phyloP scores from a whole-genome alignment of 768 basidiomycete genomes.

The Lentinula detonsa region DNA sequence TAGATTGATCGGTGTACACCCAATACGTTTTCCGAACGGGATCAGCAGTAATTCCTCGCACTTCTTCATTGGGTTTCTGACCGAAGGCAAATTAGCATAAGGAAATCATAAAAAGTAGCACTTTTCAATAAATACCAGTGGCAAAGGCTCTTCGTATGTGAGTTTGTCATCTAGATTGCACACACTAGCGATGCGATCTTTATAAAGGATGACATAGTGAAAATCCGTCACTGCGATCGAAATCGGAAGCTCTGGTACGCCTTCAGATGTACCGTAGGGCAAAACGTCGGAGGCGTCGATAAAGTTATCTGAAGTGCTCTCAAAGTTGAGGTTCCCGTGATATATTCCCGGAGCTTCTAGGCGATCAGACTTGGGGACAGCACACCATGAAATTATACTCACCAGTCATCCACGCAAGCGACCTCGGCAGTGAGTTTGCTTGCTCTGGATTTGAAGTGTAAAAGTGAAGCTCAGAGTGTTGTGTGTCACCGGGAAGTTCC shows the following conservation, averaged over 20 bases:
- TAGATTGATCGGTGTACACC: constrained; percentile 84
- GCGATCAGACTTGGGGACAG: background rate
- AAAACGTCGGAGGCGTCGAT: constrained; percentile 75
- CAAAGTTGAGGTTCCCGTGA: constrained; percentile 72
- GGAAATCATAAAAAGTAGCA: background rate
- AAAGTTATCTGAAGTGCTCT: constrained; percentile 62
- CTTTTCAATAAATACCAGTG: constrained; percentile 45
- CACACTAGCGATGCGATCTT: constrained; percentile 69
- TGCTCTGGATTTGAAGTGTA: constrained; percentile 69
- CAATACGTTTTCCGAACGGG: constrained; percentile 88
- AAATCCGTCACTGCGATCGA: constrained; percentile 87
- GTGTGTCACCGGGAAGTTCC: constrained; percentile 78
- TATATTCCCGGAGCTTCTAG: constrained; percentile 78
- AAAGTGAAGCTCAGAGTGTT: constrained; percentile 76
- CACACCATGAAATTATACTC: constrained; percentile 12
- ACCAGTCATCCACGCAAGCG: constrained; percentile 93
- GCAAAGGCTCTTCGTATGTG: constrained; percentile 78
- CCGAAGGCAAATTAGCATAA: background rate
- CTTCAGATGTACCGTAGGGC: constrained; percentile 56
- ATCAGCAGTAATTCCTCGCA: constrained; percentile 76
- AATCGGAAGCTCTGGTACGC: constrained; percentile 46
- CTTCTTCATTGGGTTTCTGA: constrained; percentile 71
- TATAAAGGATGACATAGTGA: constrained; percentile 85
- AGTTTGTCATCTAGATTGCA: constrained; percentile 76
- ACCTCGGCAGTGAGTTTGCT: constrained; percentile 61